These are phyloP conservation scores for Hura crepitans DNA, from an alignment of 441 rosid species.

Conservation along the genomic window DNA sequence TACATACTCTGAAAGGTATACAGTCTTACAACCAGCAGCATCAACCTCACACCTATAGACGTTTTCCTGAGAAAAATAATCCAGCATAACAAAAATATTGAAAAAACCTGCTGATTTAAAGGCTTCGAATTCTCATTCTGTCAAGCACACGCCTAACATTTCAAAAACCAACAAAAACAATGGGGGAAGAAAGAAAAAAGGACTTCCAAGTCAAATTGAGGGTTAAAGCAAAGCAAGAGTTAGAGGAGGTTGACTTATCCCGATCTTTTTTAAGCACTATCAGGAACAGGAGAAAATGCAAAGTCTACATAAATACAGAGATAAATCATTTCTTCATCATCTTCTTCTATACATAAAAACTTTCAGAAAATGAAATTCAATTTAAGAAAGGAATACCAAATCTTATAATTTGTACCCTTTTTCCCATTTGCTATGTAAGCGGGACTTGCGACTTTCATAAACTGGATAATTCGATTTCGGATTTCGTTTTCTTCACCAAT, in stretches of 20 bases:
- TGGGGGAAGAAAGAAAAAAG: neutral
- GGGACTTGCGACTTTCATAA: neutral
- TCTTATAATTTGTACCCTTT: neutral
- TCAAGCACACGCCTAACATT: neutral
- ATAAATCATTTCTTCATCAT: neutral
- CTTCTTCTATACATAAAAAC: neutral
- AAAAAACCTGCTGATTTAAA: neutral
- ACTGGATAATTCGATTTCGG: neutral
- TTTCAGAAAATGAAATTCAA: neutral
- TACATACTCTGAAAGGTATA: conserved; percentile 82
- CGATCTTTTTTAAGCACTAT: too few species aligned
- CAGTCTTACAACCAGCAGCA: conserved; percentile 77
- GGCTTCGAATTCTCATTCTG: neutral
- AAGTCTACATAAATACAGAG: too few species aligned
- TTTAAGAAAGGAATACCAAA: neutral
- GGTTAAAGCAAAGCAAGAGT: neutral
- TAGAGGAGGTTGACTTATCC: too few species aligned
- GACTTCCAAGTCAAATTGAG: neutral
- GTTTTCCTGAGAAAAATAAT: conserved; percentile 45
- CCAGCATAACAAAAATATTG: neutral
- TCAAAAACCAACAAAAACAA: neutral
- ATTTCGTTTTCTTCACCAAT: neutral
- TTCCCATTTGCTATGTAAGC: neutral
- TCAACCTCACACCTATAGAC: conserved; percentile 67
- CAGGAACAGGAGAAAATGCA: neutral